Percentiles rank a stretch among this genome's conserved stretches.
These are phyloP conservation scores for Aspergillus viridinutans DNA, from an alignment of 2,329 filamentous ascomycete genomes.

Conservation along the genomic window DNA sequence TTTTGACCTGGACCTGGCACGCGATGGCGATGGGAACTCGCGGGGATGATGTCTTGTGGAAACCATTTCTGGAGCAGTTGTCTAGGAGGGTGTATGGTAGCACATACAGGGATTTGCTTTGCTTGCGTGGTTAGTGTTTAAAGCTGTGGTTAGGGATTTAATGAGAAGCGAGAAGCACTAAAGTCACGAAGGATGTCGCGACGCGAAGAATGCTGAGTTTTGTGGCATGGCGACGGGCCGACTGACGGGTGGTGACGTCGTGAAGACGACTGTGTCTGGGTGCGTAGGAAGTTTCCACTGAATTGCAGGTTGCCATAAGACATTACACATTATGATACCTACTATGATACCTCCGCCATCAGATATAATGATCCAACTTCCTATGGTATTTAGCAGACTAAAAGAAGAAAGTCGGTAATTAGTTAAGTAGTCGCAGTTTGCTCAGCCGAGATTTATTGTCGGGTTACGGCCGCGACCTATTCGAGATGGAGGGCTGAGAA, in stretches of 20 bases:
- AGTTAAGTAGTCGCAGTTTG: too few relatives aligned
- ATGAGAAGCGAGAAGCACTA: background rate
- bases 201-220: background rate
- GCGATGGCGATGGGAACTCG: conserved; percentile 42
- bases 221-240: background rate
- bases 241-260: background rate
- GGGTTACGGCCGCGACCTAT: too few relatives aligned
- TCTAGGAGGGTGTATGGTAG: background rate
- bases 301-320: background rate
- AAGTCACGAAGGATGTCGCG: background rate
- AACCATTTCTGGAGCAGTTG: conserved; percentile 43
- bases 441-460: too few relatives aligned
- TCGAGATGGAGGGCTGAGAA: too few relatives aligned
- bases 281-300: background rate
- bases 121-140: background rate
- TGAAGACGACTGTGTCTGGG: background rate
- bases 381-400: background rate
- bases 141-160: background rate
- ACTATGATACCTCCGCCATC: background rate
- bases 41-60: conserved; percentile 53
- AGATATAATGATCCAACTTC: background rate
- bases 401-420: too few relatives aligned
- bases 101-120: background rate
- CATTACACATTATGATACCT: background rate
- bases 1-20: conserved; percentile 16